These are phyloP conservation scores for Naegleria fowleri DNA, from an alignment of 208 protist species.

Conservation along the genomic window DNA sequence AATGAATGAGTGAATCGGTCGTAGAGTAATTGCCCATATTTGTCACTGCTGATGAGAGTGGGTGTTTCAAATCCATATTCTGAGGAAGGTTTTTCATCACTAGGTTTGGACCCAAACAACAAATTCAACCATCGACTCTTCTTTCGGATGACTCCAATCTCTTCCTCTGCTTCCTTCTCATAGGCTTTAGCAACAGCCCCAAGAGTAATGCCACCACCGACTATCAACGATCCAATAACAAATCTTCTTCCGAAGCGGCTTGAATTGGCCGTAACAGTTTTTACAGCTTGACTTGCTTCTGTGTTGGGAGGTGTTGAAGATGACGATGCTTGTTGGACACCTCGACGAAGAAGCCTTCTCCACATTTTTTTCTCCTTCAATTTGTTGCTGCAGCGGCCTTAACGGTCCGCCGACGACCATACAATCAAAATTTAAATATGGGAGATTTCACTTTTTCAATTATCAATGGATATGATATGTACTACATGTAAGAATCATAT, in stretches of 20 bases:
- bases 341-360: background rate
- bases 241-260: background rate
- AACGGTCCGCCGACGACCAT: no score
- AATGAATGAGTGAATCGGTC: background rate
- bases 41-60: background rate
- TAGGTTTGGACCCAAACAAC: background rate
- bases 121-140: background rate
- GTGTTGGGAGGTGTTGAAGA: no score
- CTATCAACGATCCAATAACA: background rate
- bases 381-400: background rate
- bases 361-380: background rate
- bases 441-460: no score
- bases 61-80: background rate
- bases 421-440: background rate
- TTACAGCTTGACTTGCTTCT: no score
- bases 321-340: background rate
- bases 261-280: background rate
- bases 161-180: background rate
- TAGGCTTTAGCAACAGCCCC: background rate
- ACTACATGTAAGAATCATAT: no score
- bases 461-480: no score
- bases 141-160: background rate
- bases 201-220: background rate
- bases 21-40: background rate
- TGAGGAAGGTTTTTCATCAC: background rate